Evolutionary conservation across 345 rosid genomes (phyloP).

Genomic region (Aquilaria sinensis): DNA sequence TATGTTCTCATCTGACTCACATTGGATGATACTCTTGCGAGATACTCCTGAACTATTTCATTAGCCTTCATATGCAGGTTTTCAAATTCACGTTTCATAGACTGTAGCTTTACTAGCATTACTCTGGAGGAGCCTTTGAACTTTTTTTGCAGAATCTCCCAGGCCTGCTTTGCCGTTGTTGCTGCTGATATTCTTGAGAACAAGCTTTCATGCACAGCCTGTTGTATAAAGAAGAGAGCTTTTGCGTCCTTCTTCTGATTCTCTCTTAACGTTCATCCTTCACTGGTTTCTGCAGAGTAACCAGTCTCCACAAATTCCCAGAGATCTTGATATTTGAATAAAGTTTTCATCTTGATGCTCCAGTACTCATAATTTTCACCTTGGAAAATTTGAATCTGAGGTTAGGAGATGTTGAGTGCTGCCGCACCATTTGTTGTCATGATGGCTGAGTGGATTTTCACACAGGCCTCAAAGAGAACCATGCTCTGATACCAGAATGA

Average conservation of each 20-base stretch:
- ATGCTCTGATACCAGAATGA: too few relatives aligned
- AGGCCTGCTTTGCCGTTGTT: not conserved
- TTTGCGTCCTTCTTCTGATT: not conserved
- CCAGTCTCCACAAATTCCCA: not conserved
- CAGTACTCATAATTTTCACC: too few relatives aligned
- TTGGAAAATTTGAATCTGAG: too few relatives aligned
- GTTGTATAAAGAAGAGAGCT: not conserved
- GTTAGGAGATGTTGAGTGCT: too few relatives aligned
- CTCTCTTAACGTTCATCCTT: not conserved
- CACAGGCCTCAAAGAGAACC: too few relatives aligned
- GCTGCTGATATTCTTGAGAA: not conserved
- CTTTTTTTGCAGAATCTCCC: not conserved
- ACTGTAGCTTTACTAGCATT: not conserved
- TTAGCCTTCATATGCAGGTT: not conserved
- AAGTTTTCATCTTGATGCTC: too few relatives aligned
- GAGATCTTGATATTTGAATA: too few relatives aligned
- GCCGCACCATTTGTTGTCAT: too few relatives aligned
- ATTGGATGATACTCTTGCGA: not conserved
- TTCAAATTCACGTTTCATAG: not conserved
- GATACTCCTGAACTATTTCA: not conserved
- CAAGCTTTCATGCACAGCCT: not conserved
- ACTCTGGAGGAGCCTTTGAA: not conserved
- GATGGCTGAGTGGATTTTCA: too few relatives aligned
- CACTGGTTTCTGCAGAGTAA: not conserved
- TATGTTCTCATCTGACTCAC: not conserved